Conservation (phyloP, 108 stramenopile species). For the Cyclotella distinguenda region DNA sequence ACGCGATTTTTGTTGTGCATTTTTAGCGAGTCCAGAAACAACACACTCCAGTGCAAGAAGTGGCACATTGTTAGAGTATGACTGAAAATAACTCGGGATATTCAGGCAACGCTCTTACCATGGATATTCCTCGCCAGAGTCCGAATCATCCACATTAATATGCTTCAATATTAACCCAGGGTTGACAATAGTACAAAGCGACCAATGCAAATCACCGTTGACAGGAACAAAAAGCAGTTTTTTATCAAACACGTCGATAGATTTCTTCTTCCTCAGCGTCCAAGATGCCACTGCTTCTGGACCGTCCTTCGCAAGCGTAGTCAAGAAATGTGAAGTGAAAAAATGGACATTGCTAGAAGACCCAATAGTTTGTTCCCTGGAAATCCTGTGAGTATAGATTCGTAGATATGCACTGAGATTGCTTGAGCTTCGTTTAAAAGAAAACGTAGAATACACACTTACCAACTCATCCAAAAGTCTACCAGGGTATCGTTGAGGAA, state of each 20-base stretch:
- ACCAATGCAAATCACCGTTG: conserved; percentile 94
- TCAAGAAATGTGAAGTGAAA: conserved; percentile 88
- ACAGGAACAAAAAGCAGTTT: conserved; percentile 92
- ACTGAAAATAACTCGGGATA: background rate
- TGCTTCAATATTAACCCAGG: conserved; percentile 66
- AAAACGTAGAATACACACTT: conserved; percentile 20
- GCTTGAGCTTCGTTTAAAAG: background rate
- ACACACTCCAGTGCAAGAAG: conserved; percentile 48
- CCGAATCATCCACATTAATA: background rate
- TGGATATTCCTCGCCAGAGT: conserved; percentile 15
- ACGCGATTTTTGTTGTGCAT: conserved; percentile 64
- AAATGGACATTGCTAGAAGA: conserved; percentile 53
- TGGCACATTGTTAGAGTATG: background rate
- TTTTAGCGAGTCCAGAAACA: conserved; percentile 82
- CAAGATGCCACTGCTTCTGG: conserved; percentile 68
- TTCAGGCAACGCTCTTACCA: conserved; percentile 24
- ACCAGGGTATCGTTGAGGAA: conserved; percentile 88
- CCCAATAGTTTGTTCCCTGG: conserved; percentile 9
- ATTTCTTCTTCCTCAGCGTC: conserved; percentile 76
- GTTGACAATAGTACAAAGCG: conserved; percentile 90
- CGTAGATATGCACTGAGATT: background rate
- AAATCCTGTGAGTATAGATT: conserved; percentile 32
- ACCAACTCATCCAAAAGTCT: conserved; percentile 92
- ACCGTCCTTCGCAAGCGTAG: conserved; percentile 68
- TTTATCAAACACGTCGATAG: conserved; percentile 88